Evolutionary conservation across 148 eudicot genomes (phyloP), one percentile per base, ranked within the genome.

Genomic region (Silene latifolia): DNA sequence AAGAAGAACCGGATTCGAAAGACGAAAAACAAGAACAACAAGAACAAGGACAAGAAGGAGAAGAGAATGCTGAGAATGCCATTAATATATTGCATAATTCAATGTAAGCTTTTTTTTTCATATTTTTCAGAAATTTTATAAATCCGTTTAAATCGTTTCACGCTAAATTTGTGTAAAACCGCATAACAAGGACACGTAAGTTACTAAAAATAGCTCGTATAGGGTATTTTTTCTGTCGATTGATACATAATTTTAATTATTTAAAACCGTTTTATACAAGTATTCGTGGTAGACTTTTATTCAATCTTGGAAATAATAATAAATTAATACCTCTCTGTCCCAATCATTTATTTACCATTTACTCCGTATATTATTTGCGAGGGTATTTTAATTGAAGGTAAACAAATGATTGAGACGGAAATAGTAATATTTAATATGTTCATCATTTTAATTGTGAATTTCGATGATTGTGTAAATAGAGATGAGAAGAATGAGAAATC

Each of bases 401-500:
- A 39, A 39, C 44, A 58, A 58, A 17, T 18, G n/a, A 17, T 58
- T n/a, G 62, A 58, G 62, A 58, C 62, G 8, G 20, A 58, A 24
- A 35, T 19, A 32, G 7, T 39, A 66, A 32, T 21, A 7, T 72
- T 74, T 15, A 44, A 5, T 44, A 2, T 29, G 48, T 24, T n/a
- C n/a, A n/a, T n/a, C n/a, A n/a, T n/a, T n/a, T 72, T 12, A 14
- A 60, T 73, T 69, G 59, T 21, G 35, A 0, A 7, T 4, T 60
- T 19, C n/a, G 7, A 47, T 48, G 25, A 48, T 75, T 78, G 72
- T 29, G 67, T 80, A 9, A 56, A 32, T 71, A 82, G 87, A 53
- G 84, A 82, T 59, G 81, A 77, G 67, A 62, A n/a, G 59, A 80
- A 65, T 25, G 88, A 78, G 72, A 74, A 82, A 63, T 23, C 57